Evolutionary conservation across 257 asterid genomes (phyloP), one percentile per base, ranked within the genome.

Genomic region (Gynochthodes officinalis): DNA sequence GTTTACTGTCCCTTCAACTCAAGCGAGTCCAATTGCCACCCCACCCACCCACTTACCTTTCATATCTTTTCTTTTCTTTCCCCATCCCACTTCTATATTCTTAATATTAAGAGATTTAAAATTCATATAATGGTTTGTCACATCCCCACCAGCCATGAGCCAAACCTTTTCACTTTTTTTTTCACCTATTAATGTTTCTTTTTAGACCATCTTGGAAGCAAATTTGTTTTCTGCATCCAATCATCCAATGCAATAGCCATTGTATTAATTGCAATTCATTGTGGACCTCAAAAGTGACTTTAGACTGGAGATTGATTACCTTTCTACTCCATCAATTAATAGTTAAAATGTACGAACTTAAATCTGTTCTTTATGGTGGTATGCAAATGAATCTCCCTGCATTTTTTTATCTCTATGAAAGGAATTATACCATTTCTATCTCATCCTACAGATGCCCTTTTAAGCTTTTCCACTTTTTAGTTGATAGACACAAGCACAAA

Each of bases 21-120:
- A 10, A 21, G 37, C 2, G 8, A 61, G 16, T 10, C 28, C 0
- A 60, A 60, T 32, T 32, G 44, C 66, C 66, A 60, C 66, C 66
- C 23, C 25, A 42, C 25, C n/a, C 18, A 4, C 37, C 3, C n/a
- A 30, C 72, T 12, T 30, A 0, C n/a, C 60, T 49, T 39, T 30
- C 58, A 55, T 37, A 66, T 77, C 40, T 68, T 71, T 53, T 30
- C 69, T 58, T 63, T 74, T 43, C 13, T 61, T 67, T 55, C 68
- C 43, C 78, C 60, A 37, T 75, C 79, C 76, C 81, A 74, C 70
- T 67, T 70, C 28, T 55, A 70, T 57, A 48, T 71, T 23, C 70
- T 64, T 63, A 27, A 54, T 71, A 71, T 69, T 73, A 66, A 69
- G 72, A 75, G 32, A 60, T 5, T 7, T 60, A 12, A 64, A 75